Evolutionary conservation across 768 basidiomycete genomes (phyloP).

Genomic region (Termitomyces sp.): DNA sequence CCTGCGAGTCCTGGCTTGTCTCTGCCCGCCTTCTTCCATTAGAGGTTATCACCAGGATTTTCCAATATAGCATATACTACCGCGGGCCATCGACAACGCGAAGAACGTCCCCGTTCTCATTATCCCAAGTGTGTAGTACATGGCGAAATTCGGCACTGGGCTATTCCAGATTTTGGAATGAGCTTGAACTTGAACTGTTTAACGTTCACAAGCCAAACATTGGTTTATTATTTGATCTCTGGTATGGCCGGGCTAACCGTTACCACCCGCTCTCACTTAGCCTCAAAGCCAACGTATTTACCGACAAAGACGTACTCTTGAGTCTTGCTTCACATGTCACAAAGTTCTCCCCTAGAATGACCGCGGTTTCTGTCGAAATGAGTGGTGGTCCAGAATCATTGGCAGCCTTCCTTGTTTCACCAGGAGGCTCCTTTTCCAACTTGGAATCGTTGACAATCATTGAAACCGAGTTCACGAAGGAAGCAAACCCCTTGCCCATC

Average conservation of each 20-base stretch:
- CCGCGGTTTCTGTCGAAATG: background rate
- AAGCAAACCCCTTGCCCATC: background rate
- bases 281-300: background rate
- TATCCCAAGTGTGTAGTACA: constrained; percentile 3
- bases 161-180: constrained; percentile 2
- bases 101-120: background rate
- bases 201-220: background rate
- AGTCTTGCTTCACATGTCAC: background rate
- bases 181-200: background rate
- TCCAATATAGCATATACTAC: background rate
- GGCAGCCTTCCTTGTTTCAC: background rate
- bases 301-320: no score
- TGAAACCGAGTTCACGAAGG: background rate
- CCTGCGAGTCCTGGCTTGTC: background rate
- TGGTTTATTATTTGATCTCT: background rate
- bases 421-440: background rate
- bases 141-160: constrained; percentile 1
- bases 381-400: background rate
- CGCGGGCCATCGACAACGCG: background rate
- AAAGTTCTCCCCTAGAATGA: background rate
- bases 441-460: background rate
- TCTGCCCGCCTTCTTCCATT: constrained; percentile 3
- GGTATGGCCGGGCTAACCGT: background rate
- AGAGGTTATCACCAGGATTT: constrained; percentile 1
- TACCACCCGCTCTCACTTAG: background rate